phyloP scores from a whole-genome alignment of 768 basidiomycete species.

The Collybia sp. region DNA sequence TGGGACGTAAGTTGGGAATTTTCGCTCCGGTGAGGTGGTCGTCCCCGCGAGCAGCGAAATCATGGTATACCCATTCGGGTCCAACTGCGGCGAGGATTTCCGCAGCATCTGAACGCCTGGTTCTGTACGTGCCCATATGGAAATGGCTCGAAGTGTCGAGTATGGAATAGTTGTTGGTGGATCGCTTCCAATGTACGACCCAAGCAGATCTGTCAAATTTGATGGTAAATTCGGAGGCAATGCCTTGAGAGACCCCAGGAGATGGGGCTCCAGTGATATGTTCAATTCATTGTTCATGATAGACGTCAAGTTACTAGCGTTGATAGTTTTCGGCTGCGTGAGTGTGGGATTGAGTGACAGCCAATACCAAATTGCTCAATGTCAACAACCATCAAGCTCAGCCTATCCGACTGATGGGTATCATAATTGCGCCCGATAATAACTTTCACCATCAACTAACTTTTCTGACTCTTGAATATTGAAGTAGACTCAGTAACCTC shows the following conservation, averaged over 20 bases:
- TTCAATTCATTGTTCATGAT: constrained; percentile 32
- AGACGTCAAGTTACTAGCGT: constrained; percentile 11
- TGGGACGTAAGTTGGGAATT: constrained; percentile 49
- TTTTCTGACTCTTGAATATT: too few species aligned
- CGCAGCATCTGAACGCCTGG: constrained; percentile 35
- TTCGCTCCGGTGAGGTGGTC: constrained; percentile 72
- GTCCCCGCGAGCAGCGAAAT: constrained; percentile 73
- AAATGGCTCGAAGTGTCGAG: constrained; percentile 49
- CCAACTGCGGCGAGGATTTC: constrained; percentile 36
- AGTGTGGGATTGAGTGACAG: constrained; percentile 2
- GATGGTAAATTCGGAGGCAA: constrained; percentile 42
- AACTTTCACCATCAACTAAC: too few species aligned
- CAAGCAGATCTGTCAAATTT: constrained; percentile 36
- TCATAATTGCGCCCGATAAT: too few species aligned
- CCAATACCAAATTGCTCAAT: too few species aligned
- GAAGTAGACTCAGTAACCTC: too few species aligned
- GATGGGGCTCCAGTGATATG: constrained; percentile 67
- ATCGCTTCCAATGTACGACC: constrained; percentile 28
- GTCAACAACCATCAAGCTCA: too few species aligned
- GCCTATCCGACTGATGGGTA: background rate
- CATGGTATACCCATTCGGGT: constrained; percentile 60
- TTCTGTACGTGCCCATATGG: constrained; percentile 63
- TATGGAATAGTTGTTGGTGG: constrained; percentile 55
- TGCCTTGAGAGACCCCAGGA: constrained; percentile 42
- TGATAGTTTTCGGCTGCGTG: constrained; percentile 11